Evolutionary conservation across 139 green algal species (phyloP), one percentile per base, ranked within the genome.

Genomic region (Trebouxia sp.): DNA sequence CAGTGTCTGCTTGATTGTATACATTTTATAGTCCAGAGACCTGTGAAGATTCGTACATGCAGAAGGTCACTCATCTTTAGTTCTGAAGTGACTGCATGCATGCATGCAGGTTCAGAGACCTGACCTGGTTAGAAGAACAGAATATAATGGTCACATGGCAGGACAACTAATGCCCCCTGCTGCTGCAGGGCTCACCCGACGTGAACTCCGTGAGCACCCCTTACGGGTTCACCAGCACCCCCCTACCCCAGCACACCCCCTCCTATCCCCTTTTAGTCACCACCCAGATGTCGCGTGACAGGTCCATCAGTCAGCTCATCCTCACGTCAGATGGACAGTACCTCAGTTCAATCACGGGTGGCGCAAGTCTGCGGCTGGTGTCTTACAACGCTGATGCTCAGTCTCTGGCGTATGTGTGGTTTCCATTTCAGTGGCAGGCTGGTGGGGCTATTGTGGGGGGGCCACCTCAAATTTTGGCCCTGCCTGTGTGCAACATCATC

Each of bases 231-330:
- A 67, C 24, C 56, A n/a, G 15, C 8, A 67, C 56, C 28, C 56
- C 56, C 56, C 28, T 67, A 28, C 14, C 6, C 56, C 56, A 67
- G 56, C 56, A 41, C 56, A 67, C 56, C 7, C 56, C 56, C 6
- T 42, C 56, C 22, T 38, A 67, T 14, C 56, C 56, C 28, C 3
- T 67, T 8, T 20, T 67, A 20, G 56, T 67, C 56, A 67, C 56
- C 38, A 41, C n/a, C 28, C 56, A 67, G 56, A 67, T 67, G 56
- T 67, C 56, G 15, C 56, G 6, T 67, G 56, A 67, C 56, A 67
- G 56, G 39, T 39, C 24, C 39, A 38, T 42, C 6, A 14, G 39
- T 39, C 56, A 67, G 56, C 56, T 67, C 20, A 67, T 67, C 28
- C 56, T 67, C 56, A 67, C 39, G 56, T 67, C 56, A 39, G 56